Evolutionary conservation across 768 basidiomycete genomes (phyloP).

Genomic region (Hypsizygus marmoreus): DNA sequence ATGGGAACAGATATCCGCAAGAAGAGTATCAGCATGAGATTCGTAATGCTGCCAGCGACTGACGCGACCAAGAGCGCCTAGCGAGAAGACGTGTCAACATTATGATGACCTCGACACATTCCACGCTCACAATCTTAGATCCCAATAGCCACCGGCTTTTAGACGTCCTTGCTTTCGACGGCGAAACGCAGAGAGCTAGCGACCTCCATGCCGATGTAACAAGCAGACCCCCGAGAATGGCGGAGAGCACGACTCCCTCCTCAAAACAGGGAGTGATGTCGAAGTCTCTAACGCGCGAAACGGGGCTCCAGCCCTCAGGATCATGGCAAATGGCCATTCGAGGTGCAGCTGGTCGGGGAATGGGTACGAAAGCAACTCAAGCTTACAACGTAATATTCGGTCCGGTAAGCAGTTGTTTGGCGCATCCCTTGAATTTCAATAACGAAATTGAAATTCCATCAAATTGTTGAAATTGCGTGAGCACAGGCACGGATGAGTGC

Average conservation of each 20-base stretch:
- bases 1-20: constrained; percentile 41
- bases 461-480: neutral
- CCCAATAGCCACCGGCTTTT: constrained; percentile 54
- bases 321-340: constrained; percentile 52
- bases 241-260: constrained; percentile 64
- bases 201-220: constrained; percentile 42
- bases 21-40: constrained; percentile 40
- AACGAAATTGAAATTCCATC: neutral
- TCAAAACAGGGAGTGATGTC: constrained; percentile 85
- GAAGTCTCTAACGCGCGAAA: constrained; percentile 63
- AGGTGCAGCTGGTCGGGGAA: constrained; percentile 1
- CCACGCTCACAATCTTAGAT: constrained; percentile 68
- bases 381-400: too few species aligned
- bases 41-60: constrained; percentile 44
- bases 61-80: constrained; percentile 50
- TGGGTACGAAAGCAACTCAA: constrained; percentile 4
- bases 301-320: constrained; percentile 63
- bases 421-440: too few species aligned
- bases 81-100: too few species aligned
- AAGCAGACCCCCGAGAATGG: constrained; percentile 48
- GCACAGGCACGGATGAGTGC: too few species aligned
- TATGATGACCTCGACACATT: too few species aligned
- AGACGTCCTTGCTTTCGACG: constrained; percentile 35
- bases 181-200: constrained; percentile 24
- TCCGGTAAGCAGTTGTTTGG: too few species aligned